Percentiles rank a stretch among this genome's conserved stretches.
Evolutionary conservation across 169 alveolate genomes (phyloP).

Genomic region (Cryptosporidium parvum): DNA sequence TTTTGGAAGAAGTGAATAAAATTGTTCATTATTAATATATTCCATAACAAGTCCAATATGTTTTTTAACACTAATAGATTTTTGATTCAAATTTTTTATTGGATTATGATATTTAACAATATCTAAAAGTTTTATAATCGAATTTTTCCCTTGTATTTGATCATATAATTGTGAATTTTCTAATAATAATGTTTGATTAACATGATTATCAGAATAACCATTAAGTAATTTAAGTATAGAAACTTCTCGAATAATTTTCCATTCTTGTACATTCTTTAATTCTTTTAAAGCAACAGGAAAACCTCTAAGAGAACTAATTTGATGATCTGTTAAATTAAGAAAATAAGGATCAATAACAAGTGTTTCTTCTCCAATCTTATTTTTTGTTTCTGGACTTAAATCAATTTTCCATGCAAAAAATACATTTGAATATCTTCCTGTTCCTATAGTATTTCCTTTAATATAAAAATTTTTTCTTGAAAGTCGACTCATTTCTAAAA

Average conservation of each 20-base stretch:
- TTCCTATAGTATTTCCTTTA: constrained; percentile 33
- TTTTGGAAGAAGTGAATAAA: constrained; percentile 47
- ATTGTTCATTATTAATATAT: constrained; percentile 30
- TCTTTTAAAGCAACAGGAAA: constrained; percentile 61
- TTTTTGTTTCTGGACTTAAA: not conserved
- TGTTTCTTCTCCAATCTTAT: not conserved
- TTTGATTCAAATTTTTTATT: not conserved
- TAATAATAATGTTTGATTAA: too few relatives aligned
- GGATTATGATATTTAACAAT: constrained; percentile 2
- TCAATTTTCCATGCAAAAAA: constrained; percentile 37
- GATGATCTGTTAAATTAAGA: not conserved
- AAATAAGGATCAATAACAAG: constrained; percentile 3
- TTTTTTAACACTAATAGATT: not conserved
- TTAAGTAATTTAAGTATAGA: constrained; percentile 32
- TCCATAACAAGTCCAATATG: constrained; percentile 43
- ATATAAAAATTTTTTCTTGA: constrained; percentile 13
- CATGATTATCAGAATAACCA: not conserved
- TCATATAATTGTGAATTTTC: not conserved
- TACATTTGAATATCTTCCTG: constrained; percentile 59
- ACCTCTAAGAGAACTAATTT: constrained; percentile 21
- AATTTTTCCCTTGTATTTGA: not conserved
- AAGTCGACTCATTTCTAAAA: not conserved
- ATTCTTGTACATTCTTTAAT: constrained; percentile 21
- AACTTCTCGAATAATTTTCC: constrained; percentile 54
- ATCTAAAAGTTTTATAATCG: constrained; percentile 44